Base-by-base conservation (phyloP, 768 basidiomycete species). In the Lactifluus subvellereus region DNA sequence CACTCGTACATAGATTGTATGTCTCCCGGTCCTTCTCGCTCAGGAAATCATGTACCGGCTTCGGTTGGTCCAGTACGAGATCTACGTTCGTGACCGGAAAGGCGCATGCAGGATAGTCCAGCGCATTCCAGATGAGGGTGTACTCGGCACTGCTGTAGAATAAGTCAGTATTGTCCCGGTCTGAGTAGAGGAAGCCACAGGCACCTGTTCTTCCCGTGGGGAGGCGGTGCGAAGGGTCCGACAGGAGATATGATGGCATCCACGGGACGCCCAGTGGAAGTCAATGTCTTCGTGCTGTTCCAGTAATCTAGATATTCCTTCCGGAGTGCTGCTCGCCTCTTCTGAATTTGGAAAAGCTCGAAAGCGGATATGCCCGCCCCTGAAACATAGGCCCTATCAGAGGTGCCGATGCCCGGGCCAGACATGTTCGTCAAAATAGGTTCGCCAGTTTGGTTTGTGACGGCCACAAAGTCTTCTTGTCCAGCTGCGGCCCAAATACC, bases 41-140 rank as follows among this genome's bases (percentile, higher is more conserved):
- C 47, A 73, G 67, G 69, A 81, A 83, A 43, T 74, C 73, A 68
- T 77, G 74, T 11, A 74, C 71, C 0, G 71, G 68, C 1, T 62
- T 69, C 33, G 69, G 70, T 43, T 54, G 54, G 67, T 84, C 83
- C 6, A 80, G 62, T 13, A 68, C 66, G 18, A 74, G 73, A 60
- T 83, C 77, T 22, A 80, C 82, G 40, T 66, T 66, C 2, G 80
- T 80, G 27, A 82, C 82, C 1, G 83, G 83, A 67, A 84, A 78
- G 9, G 74, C 73, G 8, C 72, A 67, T 14, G 75, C 67, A 5
- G 79, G 65, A 55, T 79, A 82, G 68, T 84, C 82, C 60, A 78
- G 72, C 32, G 74, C 66, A 67, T 84, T 84, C 71, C 76, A 77
- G 27, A 81, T 62, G 6, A 71, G 73, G 2, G 82, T 82, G 69